Evolutionary conservation across 2,329 filamentous ascomycete genomes (phyloP).

Genomic region (Raffaelea arxii): DNA sequence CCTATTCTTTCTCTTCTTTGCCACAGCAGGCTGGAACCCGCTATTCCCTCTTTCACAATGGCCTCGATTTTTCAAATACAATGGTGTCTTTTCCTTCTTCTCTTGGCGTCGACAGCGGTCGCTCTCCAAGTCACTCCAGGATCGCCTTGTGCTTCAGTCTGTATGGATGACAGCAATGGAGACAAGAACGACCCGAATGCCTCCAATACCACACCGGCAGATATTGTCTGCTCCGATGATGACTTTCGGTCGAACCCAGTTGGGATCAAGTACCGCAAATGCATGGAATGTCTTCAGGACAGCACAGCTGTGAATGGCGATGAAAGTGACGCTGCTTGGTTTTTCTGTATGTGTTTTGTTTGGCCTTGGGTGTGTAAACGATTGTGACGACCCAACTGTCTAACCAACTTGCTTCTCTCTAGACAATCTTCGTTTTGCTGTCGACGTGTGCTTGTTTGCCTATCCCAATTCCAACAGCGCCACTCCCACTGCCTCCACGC

Average conservation of each 20-base stretch:
- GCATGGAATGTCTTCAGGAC: constrained; percentile 35
- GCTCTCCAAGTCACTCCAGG: constrained; percentile 39
- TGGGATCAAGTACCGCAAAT: constrained; percentile 38
- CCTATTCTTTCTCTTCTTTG: not conserved
- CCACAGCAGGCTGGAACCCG: not conserved
- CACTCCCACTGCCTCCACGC: constrained; percentile 27
- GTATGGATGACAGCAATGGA: constrained; percentile 27
- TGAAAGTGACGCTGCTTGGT: constrained; percentile 35
- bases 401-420: not conserved
- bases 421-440: constrained; percentile 39
- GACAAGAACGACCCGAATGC: constrained; percentile 23
- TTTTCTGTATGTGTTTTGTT: constrained; percentile 30
- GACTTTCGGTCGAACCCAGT: constrained; percentile 25
- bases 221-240: constrained; percentile 35
- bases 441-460: constrained; percentile 35
- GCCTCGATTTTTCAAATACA: too few species aligned
- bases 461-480: constrained; percentile 19
- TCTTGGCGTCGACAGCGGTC: constrained; percentile 6
- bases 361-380: not conserved
- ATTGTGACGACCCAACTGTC: too few species aligned
- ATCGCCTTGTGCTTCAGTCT: constrained; percentile 39
- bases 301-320: constrained; percentile 29
- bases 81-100: constrained; percentile 6
- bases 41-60: not conserved
- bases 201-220: constrained; percentile 33